These are phyloP conservation scores for Aspergillus quadricinctus DNA, from an alignment of 2,329 filamentous ascomycete species.

Conservation along the genomic window DNA sequence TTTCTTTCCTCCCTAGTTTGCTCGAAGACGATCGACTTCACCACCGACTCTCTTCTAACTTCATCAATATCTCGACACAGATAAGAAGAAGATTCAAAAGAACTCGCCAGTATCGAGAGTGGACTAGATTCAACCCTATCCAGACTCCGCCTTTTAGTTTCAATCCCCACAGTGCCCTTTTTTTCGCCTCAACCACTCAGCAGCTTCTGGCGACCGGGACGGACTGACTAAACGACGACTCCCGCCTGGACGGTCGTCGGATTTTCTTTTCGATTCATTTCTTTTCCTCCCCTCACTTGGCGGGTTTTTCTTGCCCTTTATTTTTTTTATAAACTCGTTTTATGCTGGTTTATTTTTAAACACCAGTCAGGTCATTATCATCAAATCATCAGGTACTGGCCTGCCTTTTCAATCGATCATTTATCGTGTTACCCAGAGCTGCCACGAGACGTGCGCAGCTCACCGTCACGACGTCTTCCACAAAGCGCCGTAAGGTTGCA, in stretches of 20 bases:
- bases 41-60: not conserved
- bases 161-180: not conserved
- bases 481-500: slow-evolving; percentile 47
- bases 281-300: not conserved
- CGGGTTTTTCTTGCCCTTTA: slow-evolving; percentile 1
- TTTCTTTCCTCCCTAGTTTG: not conserved
- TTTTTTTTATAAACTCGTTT: slow-evolving; percentile 1
- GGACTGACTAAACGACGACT: slow-evolving; percentile 8
- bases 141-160: not conserved
- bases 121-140: not conserved
- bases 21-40: not conserved
- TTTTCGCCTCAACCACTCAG: slow-evolving; percentile 1
- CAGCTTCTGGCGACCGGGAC: not conserved
- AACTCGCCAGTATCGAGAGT: not conserved
- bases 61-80: not conserved
- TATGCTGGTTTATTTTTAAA: not conserved
- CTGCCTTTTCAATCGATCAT: slow-evolving; percentile 1
- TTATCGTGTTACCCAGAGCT: slow-evolving; percentile 35
- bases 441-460: slow-evolving; percentile 43
- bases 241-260: slow-evolving; percentile 3
- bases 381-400: slow-evolving; percentile 7
- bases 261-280: slow-evolving; percentile 5
- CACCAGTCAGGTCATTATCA: not conserved
- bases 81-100: not conserved
- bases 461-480: slow-evolving; percentile 48